Conservation (phyloP, 352 stramenopile species). For the Phytophthora hibernalis region DNA sequence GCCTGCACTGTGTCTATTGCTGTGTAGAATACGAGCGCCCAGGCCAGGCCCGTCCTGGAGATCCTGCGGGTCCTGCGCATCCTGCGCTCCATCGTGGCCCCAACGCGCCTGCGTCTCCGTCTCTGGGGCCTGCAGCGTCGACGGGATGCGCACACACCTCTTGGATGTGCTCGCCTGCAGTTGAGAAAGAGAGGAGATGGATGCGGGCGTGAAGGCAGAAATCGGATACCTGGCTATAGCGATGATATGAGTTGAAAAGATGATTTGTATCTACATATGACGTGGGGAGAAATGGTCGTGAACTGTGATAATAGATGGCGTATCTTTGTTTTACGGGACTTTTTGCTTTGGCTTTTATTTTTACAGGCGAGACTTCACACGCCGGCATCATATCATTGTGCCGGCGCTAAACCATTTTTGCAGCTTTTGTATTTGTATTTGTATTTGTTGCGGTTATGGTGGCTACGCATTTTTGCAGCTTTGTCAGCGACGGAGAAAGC, state of each 20-base stretch:
- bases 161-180: conserved; percentile 4
- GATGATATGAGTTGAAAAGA: not conserved
- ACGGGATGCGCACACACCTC: not conserved
- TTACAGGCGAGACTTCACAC: not conserved
- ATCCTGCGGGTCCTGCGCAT: not conserved
- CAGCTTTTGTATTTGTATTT: too few species aligned
- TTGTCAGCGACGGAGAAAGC: not conserved
- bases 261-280: not conserved
- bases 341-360: conserved; percentile 14
- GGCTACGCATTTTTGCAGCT: too few species aligned
- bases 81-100: not conserved
- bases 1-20: conserved; percentile 16
- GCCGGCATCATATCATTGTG: too few species aligned
- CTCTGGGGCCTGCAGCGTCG: not conserved
- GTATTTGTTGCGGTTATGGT: too few species aligned
- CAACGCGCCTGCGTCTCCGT: not conserved
- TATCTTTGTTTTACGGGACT: conserved; percentile 25
- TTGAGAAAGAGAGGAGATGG: conserved; percentile 25
- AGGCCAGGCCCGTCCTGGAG: conserved; percentile 13
- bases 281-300: not conserved
- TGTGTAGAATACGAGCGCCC: conserved; percentile 10
- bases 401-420: too few species aligned
- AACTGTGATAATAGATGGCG: conserved; percentile 2
- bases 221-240: not conserved
- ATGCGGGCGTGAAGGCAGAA: conserved; percentile 10